Conservation (phyloP, 306 rosid genomes). For the Lagenaria siceraria region DNA sequence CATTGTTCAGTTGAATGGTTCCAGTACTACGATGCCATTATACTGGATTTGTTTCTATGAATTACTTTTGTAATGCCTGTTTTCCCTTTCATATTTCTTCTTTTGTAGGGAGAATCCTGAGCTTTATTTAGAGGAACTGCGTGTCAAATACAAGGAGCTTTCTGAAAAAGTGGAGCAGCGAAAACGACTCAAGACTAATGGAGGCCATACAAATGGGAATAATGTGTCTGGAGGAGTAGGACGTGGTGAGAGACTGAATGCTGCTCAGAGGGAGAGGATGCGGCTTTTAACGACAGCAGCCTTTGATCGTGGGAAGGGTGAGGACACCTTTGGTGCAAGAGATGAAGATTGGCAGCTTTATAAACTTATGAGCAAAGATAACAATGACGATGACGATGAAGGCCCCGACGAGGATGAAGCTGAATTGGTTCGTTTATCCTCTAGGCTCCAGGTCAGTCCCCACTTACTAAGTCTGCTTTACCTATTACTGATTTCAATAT, state of each 20-base stretch:
- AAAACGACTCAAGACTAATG: conserved; percentile 56
- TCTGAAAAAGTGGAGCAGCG: conserved; percentile 65
- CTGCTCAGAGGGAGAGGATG: conserved; percentile 97
- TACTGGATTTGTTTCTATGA: neutral
- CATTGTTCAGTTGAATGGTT: conserved; percentile 10
- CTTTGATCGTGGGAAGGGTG: conserved; percentile 93
- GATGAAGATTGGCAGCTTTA: conserved; percentile 98
- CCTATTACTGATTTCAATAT: neutral
- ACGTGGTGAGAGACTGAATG: conserved; percentile 87
- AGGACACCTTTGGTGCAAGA: conserved; percentile 75
- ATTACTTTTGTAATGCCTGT: neutral
- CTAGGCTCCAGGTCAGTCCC: conserved; percentile 64
- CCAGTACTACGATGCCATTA: neutral
- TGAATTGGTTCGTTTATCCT: conserved; percentile 57
- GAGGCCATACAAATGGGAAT: conserved; percentile 48
- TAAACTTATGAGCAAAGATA: conserved; percentile 72
- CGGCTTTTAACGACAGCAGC: conserved; percentile 97
- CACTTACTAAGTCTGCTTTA: neutral
- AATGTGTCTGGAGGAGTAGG: conserved; percentile 58
- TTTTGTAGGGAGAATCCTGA: conserved; percentile 67
- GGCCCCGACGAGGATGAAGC: conserved; percentile 59
- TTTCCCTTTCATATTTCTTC: neutral
- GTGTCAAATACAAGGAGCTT: conserved; percentile 54
- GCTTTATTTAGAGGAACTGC: conserved; percentile 72
- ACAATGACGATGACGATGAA: conserved; percentile 62